Base-by-base conservation (phyloP, 768 basidiomycete species). In the Boletus sp. region DNA sequence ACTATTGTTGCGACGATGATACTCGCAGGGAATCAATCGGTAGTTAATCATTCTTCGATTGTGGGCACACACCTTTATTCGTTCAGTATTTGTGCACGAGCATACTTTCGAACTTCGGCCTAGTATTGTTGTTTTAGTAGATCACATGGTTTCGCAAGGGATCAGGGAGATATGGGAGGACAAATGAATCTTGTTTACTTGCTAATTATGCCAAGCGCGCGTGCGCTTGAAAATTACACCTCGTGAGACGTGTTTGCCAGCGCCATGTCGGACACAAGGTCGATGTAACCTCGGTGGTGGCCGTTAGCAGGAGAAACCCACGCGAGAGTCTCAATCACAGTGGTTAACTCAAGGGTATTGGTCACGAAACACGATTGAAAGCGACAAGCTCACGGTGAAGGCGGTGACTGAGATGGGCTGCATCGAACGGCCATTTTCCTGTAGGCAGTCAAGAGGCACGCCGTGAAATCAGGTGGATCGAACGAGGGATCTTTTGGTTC, bases 101-200 rank as follows among this genome's bases (percentile, higher is more conserved):
- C 34, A 49, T 58, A 58, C 3, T 38, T 67, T 67, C 66, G 64
- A 57, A 49, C n/a, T 66, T 64, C 57, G 25, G 47, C 13, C 49
- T 62, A 52, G 34, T 48, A 4, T 25, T 63, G 53, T 61, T 63
- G 56, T 68, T 55, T 68, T 58, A 59, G 57, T 63, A 61, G 43
- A 14, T 51, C 49, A 7, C 1, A 8, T 50, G 47, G 41, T 8
- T 50, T 58, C 50, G 25, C 11, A 30, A 29, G 41, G 50, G 33
- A 56, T 37, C 15, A n/a, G 48, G 51, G 43, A 41, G 25, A 35
- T 17, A 25, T 44, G 27, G 53, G 32, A 14, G 11, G 19, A 27
- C 17, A n/a, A 50, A 57, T 61, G 47, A 27, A 41, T 49, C 21
- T 46, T 54, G 50, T 50, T 44, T 29, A 32, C 27, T 35, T 35